Evolutionary conservation across 805 yeast species (phyloP).

Genomic region (Clavispora carvajalis): DNA sequence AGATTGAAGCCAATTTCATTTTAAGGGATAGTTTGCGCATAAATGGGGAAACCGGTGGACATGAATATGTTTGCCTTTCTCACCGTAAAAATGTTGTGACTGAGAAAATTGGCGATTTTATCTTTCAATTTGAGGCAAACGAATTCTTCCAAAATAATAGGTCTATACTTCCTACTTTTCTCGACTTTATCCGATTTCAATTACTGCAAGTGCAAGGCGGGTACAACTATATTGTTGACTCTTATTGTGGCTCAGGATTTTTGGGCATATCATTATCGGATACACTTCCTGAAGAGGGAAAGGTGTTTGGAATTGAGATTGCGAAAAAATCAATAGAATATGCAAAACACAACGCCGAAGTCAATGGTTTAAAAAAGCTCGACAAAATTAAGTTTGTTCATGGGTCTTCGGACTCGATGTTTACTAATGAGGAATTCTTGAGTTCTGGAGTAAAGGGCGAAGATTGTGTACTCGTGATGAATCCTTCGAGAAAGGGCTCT

Average conservation of each 20-base stretch:
- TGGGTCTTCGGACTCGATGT: slow-evolving; percentile 36
- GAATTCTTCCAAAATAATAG: slow-evolving; percentile 45
- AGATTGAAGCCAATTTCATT: slow-evolving; percentile 16
- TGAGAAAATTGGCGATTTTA: slow-evolving; percentile 28
- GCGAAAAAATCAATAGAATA: slow-evolving; percentile 26
- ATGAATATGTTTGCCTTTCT: slow-evolving; percentile 20
- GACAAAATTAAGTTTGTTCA: slow-evolving; percentile 27
- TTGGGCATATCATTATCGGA: slow-evolving; percentile 35
- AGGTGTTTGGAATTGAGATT: slow-evolving; percentile 39
- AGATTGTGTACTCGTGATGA: slow-evolving; percentile 36
- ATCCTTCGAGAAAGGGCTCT: slow-evolving; percentile 43
- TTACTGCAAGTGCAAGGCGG: slow-evolving; percentile 10
- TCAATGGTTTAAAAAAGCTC: slow-evolving; percentile 30
- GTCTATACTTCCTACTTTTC: slow-evolving; percentile 29
- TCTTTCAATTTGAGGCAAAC: slow-evolving; percentile 34
- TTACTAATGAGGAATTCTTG: slow-evolving; percentile 21
- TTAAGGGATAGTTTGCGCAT: slow-evolving; percentile 31
- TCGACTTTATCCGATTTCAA: slow-evolving; percentile 24
- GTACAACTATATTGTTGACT: slow-evolving; percentile 30
- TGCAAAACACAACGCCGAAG: slow-evolving; percentile 35
- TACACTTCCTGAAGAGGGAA: slow-evolving; percentile 23
- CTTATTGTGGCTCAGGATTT: slow-evolving; percentile 45
- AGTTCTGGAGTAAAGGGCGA: slow-evolving; percentile 24
- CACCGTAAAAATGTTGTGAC: slow-evolving; percentile 26
- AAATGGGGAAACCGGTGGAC: slow-evolving; percentile 27